These are phyloP conservation scores for Neophaeococcomyces aloes DNA, from an alignment of 2,329 filamentous ascomycete genomes.

Conservation along the genomic window DNA sequence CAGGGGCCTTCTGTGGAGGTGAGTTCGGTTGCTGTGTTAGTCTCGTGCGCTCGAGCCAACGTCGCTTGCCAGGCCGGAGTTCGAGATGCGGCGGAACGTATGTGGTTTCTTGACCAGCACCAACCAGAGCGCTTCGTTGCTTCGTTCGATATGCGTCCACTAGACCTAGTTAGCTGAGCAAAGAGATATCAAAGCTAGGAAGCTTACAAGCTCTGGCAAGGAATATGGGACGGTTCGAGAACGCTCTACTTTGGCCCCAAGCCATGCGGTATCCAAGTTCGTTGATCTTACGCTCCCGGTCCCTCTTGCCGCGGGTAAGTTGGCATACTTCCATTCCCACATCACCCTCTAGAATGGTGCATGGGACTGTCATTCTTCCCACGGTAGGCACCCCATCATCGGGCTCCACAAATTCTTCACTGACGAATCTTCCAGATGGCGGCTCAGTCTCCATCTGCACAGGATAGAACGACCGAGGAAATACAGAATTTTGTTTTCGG, in stretches of 20 bases:
- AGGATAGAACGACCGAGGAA: slow-evolving; percentile 81
- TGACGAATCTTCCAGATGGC: slow-evolving; percentile 64
- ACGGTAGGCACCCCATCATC: slow-evolving; percentile 27
- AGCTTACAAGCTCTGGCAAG: slow-evolving; percentile 81
- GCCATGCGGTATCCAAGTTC: slow-evolving; percentile 92
- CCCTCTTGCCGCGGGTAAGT: slow-evolving; percentile 57
- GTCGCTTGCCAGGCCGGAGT: slow-evolving; percentile 73
- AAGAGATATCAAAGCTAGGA: slow-evolving; percentile 6
- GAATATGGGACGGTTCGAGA: slow-evolving; percentile 76
- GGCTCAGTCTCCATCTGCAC: slow-evolving; percentile 69
- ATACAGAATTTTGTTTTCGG: slow-evolving; percentile 80
- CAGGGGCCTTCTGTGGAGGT: slow-evolving; percentile 8
- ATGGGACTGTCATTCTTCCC: slow-evolving; percentile 46
- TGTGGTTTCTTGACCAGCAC: slow-evolving; percentile 62
- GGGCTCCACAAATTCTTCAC: slow-evolving; percentile 52
- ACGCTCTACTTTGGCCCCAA: slow-evolving; percentile 89
- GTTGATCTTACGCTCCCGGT: slow-evolving; percentile 81
- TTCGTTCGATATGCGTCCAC: slow-evolving; percentile 93
- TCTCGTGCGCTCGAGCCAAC: slow-evolving; percentile 51
- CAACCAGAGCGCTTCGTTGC: slow-evolving; percentile 71
- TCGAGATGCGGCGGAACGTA: slow-evolving; percentile 76
- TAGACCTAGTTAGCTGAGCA: slow-evolving; percentile 28
- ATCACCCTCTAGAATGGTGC: slow-evolving; percentile 57
- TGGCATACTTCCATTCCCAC: slow-evolving; percentile 64
- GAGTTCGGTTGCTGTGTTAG: slow-evolving; percentile 11